These are phyloP conservation scores for Lizonia empirigonia DNA, from an alignment of 2,329 filamentous ascomycete species.

Conservation along the genomic window DNA sequence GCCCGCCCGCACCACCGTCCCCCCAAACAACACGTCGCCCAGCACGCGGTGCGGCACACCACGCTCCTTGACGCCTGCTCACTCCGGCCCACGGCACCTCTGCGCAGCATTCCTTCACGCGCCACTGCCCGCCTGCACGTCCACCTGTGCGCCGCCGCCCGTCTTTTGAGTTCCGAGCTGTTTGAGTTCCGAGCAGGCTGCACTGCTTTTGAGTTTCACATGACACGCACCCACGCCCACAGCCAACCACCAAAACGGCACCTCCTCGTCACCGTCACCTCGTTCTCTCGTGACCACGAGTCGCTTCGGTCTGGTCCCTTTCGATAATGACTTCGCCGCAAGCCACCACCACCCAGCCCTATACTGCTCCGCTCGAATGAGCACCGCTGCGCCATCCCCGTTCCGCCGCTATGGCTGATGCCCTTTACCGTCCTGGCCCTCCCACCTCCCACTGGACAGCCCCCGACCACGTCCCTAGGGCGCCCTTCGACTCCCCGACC, in stretches of 20 bases:
- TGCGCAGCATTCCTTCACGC: conserved; percentile 4
- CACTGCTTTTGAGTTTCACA: conserved; percentile 14
- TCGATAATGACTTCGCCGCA: conserved; percentile 33
- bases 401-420: conserved; percentile 37
- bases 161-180: neutral
- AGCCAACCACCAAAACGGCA: neutral
- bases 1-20: neutral
- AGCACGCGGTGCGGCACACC: conserved; percentile 1
- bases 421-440: conserved; percentile 26
- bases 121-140: no score
- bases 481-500: conserved; percentile 18
- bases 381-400: conserved; percentile 17
- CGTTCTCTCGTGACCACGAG: neutral
- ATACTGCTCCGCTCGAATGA: conserved; percentile 39
- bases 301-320: conserved; percentile 1
- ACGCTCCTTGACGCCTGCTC: conserved; percentile 6
- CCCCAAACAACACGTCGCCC: neutral
- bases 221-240: conserved; percentile 3
- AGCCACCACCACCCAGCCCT: conserved; percentile 23
- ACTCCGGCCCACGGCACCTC: neutral
- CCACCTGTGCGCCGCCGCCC: no score
- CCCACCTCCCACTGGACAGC: conserved; percentile 17
- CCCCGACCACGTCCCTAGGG: conserved; percentile 8
- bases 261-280: neutral
- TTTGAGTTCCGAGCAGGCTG: neutral